These are phyloP conservation scores for Solanum etuberosum DNA, from an alignment of 257 asterid species.

Conservation along the genomic window DNA sequence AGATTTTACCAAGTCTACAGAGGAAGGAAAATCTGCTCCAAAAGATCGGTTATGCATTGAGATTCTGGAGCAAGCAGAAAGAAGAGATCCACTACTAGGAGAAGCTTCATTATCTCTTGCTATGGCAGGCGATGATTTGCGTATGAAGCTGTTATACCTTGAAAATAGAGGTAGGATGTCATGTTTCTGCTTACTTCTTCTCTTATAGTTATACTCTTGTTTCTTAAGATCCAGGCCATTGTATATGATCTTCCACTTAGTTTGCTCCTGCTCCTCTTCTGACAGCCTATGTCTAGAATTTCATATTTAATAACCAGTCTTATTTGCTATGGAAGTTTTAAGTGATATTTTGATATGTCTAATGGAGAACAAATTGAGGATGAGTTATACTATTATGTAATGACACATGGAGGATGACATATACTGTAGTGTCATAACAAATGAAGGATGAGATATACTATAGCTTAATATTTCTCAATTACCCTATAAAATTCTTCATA, in stretches of 20 bases:
- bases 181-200: neutral
- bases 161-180: constrained; percentile 72
- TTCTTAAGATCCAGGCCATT: neutral
- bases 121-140: constrained; percentile 90
- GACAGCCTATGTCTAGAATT: neutral
- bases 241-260: neutral
- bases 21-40: constrained; percentile 74
- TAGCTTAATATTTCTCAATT: neutral
- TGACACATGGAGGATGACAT: neutral
- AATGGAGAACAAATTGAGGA: neutral
- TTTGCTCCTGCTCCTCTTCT: neutral
- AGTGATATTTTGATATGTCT: neutral
- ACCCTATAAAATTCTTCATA: neutral
- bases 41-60: constrained; percentile 85
- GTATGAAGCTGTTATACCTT: constrained; percentile 70
- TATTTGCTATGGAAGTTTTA: neutral
- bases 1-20: constrained; percentile 45
- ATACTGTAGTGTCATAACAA: neutral
- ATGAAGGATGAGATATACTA: neutral
- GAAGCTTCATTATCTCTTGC: constrained; percentile 97
- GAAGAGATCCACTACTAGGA: constrained; percentile 77
- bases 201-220: neutral
- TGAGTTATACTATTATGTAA: neutral
- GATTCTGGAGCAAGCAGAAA: constrained; percentile 93
- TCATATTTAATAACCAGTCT: neutral